Evolutionary conservation across 805 yeast species (phyloP), one percentile per base, ranked within the genome.

Genomic region (Saccharomycopsis lassenensis): DNA sequence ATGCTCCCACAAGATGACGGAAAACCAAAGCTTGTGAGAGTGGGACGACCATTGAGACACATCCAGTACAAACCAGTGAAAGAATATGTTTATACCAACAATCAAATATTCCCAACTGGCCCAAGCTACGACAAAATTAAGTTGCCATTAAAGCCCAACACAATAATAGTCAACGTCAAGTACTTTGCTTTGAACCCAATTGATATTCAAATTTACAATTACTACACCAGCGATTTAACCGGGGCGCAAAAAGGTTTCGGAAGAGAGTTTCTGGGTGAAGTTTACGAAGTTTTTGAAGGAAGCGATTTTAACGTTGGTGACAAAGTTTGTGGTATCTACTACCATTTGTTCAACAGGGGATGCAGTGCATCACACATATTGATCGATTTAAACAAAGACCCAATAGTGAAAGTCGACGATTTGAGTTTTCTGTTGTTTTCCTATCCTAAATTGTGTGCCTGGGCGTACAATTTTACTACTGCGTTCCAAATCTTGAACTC

Each of bases 231-330:
- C 18, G 70, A 74, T 43, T 54, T 71, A 35, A 66, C 63, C 37
- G 53, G 71, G 25, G 69, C 72, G 27, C 70, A 67, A 39, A 67
- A 73, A 45, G 86, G 87, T 5, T 52, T 77, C 20, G 91, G 91
- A 1, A 69, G 79, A 47, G 87, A 78, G 45, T 81, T 69, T 52
- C 59, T 74, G 17, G 93, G 93, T 16, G 57, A 57, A 4, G 58
- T 81, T 20, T 61, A 62, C 3, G 65, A 66, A 20, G 71, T 75
- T 15, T 86, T 87, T 7, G 7, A 24, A 18, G 26, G 23, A 7
- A 27, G 27, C 4, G 31, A 20, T 7, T 39, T 41, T 48, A 55
- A 54, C 6, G 69, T 59, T 17, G 89, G 87, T 25, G 81, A 74
- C 46, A 64, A 63, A 27, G 85, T 81, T 1, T 69, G 74, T 51